Conservation (phyloP, 129 eudicot species). For the Ambrosia trifida region DNA sequence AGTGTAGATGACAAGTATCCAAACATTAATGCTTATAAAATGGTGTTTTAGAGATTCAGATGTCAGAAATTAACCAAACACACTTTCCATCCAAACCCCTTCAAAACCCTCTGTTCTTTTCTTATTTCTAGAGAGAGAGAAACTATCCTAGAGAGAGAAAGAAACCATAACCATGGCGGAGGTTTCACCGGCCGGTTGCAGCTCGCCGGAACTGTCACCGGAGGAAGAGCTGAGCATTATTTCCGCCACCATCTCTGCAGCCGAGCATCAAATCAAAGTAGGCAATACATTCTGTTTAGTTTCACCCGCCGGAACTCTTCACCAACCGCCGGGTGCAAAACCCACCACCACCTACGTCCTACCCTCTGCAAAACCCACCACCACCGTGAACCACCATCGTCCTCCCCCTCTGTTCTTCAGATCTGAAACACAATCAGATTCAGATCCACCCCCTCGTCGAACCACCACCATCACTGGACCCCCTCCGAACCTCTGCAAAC, state of each 20-base stretch:
- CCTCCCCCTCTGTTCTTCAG: too few species aligned
- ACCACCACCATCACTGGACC: too few species aligned
- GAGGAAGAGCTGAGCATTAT: slow-evolving; percentile 69
- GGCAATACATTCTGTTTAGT: slow-evolving; percentile 81
- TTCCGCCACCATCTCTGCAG: slow-evolving; percentile 51
- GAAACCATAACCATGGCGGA: slow-evolving; percentile 27
- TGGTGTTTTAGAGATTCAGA: slow-evolving; percentile 8
- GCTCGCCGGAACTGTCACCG: slow-evolving; percentile 54
- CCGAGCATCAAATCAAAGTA: slow-evolving; percentile 69
- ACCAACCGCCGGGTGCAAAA: too few species aligned
- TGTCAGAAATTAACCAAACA: slow-evolving; percentile 27
- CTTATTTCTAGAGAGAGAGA: background rate
- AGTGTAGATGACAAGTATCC: background rate
- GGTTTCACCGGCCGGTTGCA: slow-evolving; percentile 21
- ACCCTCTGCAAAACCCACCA: too few species aligned
- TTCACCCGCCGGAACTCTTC: too few species aligned
- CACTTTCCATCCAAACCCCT: slow-evolving; percentile 29
- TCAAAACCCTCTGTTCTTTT: background rate
- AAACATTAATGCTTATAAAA: slow-evolving; percentile 6
- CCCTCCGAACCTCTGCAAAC: too few species aligned
- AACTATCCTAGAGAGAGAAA: slow-evolving; percentile 4
- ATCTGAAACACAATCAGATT: too few species aligned
- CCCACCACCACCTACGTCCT: too few species aligned
- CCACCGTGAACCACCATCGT: too few species aligned
- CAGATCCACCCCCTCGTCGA: too few species aligned